A percentile compares a stretch with the other conserved stretches of the same genome.
These are phyloP conservation scores for Fusarium pseudocircinatum DNA, from an alignment of 2,329 filamentous ascomycete species.

Conservation along the genomic window DNA sequence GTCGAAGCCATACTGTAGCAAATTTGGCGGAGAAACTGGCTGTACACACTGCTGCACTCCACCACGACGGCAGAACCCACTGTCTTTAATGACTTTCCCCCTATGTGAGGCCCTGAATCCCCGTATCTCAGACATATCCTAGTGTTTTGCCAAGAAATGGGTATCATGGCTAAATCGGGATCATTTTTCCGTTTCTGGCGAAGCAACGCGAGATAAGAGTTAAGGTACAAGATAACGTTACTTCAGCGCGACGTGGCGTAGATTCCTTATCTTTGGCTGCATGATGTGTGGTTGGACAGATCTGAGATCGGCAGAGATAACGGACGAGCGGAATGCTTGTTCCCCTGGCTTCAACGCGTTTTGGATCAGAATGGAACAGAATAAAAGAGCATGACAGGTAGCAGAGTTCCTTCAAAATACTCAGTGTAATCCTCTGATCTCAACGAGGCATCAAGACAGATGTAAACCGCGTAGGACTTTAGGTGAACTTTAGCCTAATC, in stretches of 20 bases:
- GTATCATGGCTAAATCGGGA: background rate
- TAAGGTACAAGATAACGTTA: conserved; percentile 12
- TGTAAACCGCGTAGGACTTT: background rate
- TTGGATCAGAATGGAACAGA: background rate
- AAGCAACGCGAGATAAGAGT: conserved; percentile 26
- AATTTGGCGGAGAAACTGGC: background rate
- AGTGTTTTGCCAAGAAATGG: conserved; percentile 17
- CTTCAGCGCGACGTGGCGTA: background rate
- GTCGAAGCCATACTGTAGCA: conserved; percentile 12
- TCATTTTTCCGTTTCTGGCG: conserved; percentile 15
- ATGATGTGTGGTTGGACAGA: conserved; percentile 1
- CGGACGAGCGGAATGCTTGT: background rate
- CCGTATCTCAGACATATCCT: background rate
- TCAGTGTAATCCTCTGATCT: background rate
- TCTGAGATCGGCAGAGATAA: conserved; percentile 21
- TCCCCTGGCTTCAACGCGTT: background rate
- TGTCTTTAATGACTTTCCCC: background rate
- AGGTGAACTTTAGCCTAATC: background rate
- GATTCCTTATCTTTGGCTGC: conserved; percentile 21
- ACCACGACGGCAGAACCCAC: background rate
- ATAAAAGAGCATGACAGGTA: background rate
- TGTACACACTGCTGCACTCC: background rate
- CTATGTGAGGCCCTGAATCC: background rate
- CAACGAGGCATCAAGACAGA: background rate
- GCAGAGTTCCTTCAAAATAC: background rate